Evolutionary conservation across 768 basidiomycete species (phyloP).

Genomic region (Amanita thiersii): DNA sequence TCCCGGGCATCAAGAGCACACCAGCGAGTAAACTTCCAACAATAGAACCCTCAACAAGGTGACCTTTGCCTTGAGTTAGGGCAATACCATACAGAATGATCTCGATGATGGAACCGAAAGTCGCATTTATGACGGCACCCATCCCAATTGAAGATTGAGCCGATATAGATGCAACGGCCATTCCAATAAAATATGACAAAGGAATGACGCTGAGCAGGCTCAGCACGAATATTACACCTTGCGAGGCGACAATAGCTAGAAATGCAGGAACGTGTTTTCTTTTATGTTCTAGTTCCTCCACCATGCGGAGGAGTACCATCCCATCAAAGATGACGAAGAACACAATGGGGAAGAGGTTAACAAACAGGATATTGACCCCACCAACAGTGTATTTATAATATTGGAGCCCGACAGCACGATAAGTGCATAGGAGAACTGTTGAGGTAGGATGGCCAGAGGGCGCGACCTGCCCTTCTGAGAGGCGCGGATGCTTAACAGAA

Average conservation of each 20-base stretch:
- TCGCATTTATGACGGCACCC: constrained; percentile 99
- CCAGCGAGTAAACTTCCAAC: constrained; percentile 93
- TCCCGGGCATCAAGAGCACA: constrained; percentile 93
- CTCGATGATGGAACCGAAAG: constrained; percentile 98
- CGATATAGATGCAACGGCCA: constrained; percentile 99
- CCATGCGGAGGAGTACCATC: constrained; percentile 67
- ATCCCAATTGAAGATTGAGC: constrained; percentile 98
- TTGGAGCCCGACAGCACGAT: constrained; percentile 80
- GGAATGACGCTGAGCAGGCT: constrained; percentile 91
- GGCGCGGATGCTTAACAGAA: constrained; percentile 62
- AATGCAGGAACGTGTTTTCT: constrained; percentile 55
- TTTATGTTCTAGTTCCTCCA: constrained; percentile 48
- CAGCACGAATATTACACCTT: constrained; percentile 74
- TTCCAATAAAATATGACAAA: constrained; percentile 97
- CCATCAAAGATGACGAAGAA: constrained; percentile 96
- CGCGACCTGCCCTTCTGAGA: constrained; percentile 84
- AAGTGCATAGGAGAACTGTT: constrained; percentile 91
- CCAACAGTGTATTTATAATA: constrained; percentile 99
- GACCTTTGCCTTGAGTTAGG: constrained; percentile 83
- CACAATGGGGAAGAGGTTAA: constrained; percentile 89
- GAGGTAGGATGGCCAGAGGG: constrained; percentile 77
- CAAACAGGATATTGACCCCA: constrained; percentile 96
- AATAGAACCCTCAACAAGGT: constrained; percentile 94
- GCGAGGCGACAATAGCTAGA: constrained; percentile 62
- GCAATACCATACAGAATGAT: constrained; percentile 90